Evolutionary conservation across 352 stramenopile genomes (phyloP).

Genomic region (Pythium folliculosum): DNA sequence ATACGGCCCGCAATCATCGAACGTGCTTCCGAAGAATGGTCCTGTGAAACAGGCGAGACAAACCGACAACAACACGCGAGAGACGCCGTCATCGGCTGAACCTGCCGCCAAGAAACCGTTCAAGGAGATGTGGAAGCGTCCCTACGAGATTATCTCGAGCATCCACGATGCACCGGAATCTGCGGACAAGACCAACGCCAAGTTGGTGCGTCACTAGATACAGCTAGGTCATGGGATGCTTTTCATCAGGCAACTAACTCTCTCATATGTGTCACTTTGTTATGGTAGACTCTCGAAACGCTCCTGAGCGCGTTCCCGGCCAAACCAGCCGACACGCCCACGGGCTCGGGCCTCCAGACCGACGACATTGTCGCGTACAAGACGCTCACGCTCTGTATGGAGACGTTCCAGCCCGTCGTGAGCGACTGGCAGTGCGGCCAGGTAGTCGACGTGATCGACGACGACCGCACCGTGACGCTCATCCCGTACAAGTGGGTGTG

Average conservation of each 20-base stretch:
- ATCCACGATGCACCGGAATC: constrained; percentile 35
- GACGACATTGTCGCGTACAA: constrained; percentile 73
- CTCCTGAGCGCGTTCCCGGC: constrained; percentile 35
- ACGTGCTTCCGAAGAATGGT: neutral
- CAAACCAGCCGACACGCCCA: constrained; percentile 12
- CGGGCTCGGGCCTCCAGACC: constrained; percentile 29
- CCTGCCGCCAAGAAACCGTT: constrained; percentile 38
- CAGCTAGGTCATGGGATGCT: neutral
- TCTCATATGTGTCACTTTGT: neutral
- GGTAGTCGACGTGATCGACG: constrained; percentile 28
- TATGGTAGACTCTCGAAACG: constrained; percentile 20
- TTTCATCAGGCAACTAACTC: neutral
- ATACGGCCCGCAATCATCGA: constrained; percentile 48
- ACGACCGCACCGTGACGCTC: constrained; percentile 9
- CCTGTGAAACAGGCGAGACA: neutral
- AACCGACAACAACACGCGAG: neutral
- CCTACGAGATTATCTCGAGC: constrained; percentile 73
- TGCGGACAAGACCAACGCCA: constrained; percentile 1
- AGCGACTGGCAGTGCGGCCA: constrained; percentile 69
- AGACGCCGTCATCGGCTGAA: constrained; percentile 20
- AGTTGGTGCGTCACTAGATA: constrained; percentile 13
- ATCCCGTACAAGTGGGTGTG: constrained; percentile 15
- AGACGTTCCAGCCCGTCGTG: constrained; percentile 74
- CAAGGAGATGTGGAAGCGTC: constrained; percentile 72
- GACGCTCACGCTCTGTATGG: constrained; percentile 71